Evolutionary conservation across 441 rosid species (phyloP), one percentile per base, ranked within the genome.

Genomic region (California macrophylla): DNA sequence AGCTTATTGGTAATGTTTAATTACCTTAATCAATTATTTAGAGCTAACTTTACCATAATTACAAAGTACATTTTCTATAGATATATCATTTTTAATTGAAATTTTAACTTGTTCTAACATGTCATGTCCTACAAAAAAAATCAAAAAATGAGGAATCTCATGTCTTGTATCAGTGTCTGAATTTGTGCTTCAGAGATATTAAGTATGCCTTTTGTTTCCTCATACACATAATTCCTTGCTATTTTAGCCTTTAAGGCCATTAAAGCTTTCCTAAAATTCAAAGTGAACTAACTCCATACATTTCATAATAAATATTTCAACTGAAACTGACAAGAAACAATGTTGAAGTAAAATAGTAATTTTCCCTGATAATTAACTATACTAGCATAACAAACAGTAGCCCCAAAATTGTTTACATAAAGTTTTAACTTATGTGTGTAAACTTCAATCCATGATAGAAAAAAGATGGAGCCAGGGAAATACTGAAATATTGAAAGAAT

Each of bases 401-500:
- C 21, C 20, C 62, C 26, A 21, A 54, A 54, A 20, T 20, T 8
- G 62, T 9, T 1, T 54, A 54, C 26, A 9, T 21, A 9, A 54
- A 54, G 62, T 54, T 20, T 23, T 6, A 54, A 54, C 13, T 20
- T 8, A 54, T 20, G 25, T 9, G 28, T 23, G 9, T 54, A 20
- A 54, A 54, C 1, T 54, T 8, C 28, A 21, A 54, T 7, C 58
- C 25, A 54, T 54, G 8, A 9, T 21, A 28, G 34, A 45, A 16
- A 40, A 62, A 61, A 42, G 6, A 45, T 64, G 61, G 42, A 67
- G 56, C 68, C 69, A 69, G 16, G 62, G 13, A 61, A 64, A 64
- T 12, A 63, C 30, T 10, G 10, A 54, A 54, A 54, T 20, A 23
- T 54, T 54, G 62, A 54, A 8, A 54, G 26, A 23, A 54, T 21